These are phyloP conservation scores for Lichtheimia ramosa DNA, from an alignment of 371 early-diverging fungal genomes.

Conservation along the genomic window DNA sequence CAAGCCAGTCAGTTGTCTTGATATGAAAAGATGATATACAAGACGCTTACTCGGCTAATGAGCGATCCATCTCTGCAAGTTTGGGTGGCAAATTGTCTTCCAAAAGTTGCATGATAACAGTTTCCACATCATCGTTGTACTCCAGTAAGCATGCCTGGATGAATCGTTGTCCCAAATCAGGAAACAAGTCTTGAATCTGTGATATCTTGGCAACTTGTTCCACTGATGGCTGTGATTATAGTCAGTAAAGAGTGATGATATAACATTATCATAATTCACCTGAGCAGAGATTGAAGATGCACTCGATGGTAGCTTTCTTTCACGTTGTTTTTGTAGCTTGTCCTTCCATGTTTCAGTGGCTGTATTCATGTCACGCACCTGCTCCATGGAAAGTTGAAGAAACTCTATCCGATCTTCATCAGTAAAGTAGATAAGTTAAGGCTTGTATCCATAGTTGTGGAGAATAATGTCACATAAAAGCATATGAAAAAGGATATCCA, in stretches of 20 bases:
- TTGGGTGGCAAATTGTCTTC: slow-evolving; percentile 70
- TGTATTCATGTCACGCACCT: slow-evolving; percentile 60
- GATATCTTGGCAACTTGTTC: slow-evolving; percentile 53
- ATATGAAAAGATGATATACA: not conserved
- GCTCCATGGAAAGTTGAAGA: slow-evolving; percentile 67
- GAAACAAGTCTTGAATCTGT: slow-evolving; percentile 82
- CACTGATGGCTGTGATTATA: not conserved
- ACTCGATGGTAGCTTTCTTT: not conserved
- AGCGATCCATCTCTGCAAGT: slow-evolving; percentile 67
- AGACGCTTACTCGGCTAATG: slow-evolving; percentile 36
- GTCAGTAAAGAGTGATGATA: too few relatives aligned
- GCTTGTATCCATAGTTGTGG: not conserved
- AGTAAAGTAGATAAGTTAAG: slow-evolving; percentile 6
- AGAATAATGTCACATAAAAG: not conserved
- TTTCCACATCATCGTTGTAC: slow-evolving; percentile 65
- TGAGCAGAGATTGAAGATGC: not conserved
- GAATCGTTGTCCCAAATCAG: slow-evolving; percentile 87
- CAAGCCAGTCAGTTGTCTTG: not conserved
- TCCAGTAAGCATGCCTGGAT: slow-evolving; percentile 79
- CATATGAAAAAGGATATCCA: slow-evolving; percentile 36
- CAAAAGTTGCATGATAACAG: slow-evolving; percentile 74
- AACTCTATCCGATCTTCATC: slow-evolving; percentile 72
- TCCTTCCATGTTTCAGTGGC: slow-evolving; percentile 17
- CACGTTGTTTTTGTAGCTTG: not conserved
- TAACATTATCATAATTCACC: too few relatives aligned